Conservation (phyloP, 23 red algal genomes). For the Porphyridium purpureum region DNA sequence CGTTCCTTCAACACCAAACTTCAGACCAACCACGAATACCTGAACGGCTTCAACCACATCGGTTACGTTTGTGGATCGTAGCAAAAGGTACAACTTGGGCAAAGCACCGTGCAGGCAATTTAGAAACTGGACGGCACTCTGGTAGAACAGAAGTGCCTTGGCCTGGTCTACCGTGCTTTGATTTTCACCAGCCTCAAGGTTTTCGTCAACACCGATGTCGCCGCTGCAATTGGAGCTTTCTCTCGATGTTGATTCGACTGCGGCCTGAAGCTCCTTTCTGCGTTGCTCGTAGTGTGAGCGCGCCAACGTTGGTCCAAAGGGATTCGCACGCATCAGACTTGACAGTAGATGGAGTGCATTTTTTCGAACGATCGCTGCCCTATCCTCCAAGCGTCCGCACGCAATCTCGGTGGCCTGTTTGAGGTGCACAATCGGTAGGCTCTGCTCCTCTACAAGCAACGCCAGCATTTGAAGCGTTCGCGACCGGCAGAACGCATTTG, state of each 20-base stretch:
- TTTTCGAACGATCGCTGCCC: conserved; percentile 38
- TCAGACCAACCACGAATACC: conserved; percentile 30
- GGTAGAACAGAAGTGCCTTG: conserved; percentile 33
- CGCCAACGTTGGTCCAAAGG: conserved; percentile 35
- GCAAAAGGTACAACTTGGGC: conserved; percentile 19
- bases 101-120: conserved; percentile 21
- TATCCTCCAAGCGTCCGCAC: conserved; percentile 38
- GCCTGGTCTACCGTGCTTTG: neutral
- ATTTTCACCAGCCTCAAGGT: conserved; percentile 3
- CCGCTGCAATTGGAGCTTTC: neutral
- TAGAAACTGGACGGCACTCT: conserved; percentile 29
- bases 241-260: neutral
- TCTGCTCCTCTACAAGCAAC: conserved; percentile 10
- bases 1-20: conserved; percentile 56
- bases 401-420: conserved; percentile 20
- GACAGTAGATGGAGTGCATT: conserved; percentile 31
- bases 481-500: conserved; percentile 58
- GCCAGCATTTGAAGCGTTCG: conserved; percentile 59
- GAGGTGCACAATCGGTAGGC: conserved; percentile 25
- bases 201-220: neutral
- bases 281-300: conserved; percentile 6
- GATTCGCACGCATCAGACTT: conserved; percentile 31
- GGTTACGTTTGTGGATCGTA: conserved; percentile 51
- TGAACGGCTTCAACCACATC: conserved; percentile 69
- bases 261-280: neutral